Conservation (phyloP, 2,329 filamentous ascomycete genomes). For the Trichoderma semiorbis region DNA sequence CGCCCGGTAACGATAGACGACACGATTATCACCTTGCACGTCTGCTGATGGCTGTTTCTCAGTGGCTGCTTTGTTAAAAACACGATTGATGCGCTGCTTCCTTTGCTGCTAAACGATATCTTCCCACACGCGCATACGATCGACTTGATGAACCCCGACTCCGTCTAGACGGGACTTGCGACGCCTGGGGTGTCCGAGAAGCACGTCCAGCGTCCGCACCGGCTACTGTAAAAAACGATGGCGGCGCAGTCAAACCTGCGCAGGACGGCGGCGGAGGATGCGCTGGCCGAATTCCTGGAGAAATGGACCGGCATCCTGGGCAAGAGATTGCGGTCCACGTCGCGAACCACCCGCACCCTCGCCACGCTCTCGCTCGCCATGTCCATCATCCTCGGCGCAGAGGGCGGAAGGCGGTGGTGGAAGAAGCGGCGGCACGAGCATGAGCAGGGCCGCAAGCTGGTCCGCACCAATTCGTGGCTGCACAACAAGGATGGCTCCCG, state of each 20-base stretch:
- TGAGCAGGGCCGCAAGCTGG: constrained; percentile 75
- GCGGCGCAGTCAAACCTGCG: constrained; percentile 83
- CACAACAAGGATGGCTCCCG: constrained; percentile 91
- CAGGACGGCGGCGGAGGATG: constrained; percentile 61
- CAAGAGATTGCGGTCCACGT: constrained; percentile 58
- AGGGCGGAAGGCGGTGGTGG: constrained; percentile 78
- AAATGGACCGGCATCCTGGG: constrained; percentile 55
- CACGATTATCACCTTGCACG: background rate
- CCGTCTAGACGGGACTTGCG: constrained; percentile 6
- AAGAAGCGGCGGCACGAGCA: constrained; percentile 69
- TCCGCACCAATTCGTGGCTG: constrained; percentile 88
- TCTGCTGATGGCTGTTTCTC: background rate
- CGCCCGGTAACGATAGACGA: background rate
- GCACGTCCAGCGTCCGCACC: background rate
- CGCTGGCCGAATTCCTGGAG: constrained; percentile 60
- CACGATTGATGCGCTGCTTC: background rate
- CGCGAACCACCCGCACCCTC: constrained; percentile 68
- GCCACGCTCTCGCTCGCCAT: constrained; percentile 72
- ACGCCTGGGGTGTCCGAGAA: constrained; percentile 14
- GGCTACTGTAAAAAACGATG: constrained; percentile 50
- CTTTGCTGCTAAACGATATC: background rate
- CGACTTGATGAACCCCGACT: constrained; percentile 5
- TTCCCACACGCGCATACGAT: background rate
- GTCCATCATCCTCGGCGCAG: constrained; percentile 74
- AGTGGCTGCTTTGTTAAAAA: background rate